Conservation (phyloP, 768 basidiomycete genomes). For the Agaricus sinodeliciosus region DNA sequence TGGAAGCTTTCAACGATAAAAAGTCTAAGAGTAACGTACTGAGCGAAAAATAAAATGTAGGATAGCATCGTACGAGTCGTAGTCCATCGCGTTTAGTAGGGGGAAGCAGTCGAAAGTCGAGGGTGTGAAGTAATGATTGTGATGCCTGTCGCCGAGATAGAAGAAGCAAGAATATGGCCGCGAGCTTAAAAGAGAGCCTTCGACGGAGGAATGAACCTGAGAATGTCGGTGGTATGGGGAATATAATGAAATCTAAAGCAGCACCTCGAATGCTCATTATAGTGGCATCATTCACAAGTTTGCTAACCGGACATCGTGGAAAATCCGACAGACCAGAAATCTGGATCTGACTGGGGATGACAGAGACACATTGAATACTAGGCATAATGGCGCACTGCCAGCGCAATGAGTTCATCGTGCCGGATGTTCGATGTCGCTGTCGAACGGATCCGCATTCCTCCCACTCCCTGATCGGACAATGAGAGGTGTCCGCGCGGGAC, state of each 20-base stretch:
- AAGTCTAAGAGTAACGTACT: slow-evolving; percentile 28
- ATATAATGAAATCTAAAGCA: slow-evolving; percentile 13
- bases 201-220: slow-evolving; percentile 10
- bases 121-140: slow-evolving; percentile 26
- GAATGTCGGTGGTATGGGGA: slow-evolving; percentile 3
- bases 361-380: background rate
- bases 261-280: slow-evolving; percentile 22
- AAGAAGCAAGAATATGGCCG: slow-evolving; percentile 18
- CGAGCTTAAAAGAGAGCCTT: slow-evolving; percentile 33
- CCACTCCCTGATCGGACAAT: slow-evolving; percentile 27
- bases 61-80: slow-evolving; percentile 75
- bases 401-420: background rate
- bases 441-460: slow-evolving; percentile 20
- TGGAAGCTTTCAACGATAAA: background rate
- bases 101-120: slow-evolving; percentile 19
- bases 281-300: slow-evolving; percentile 21
- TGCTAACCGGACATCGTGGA: slow-evolving; percentile 5
- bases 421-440: slow-evolving; percentile 6
- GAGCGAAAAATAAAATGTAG: slow-evolving; percentile 76
- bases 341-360: background rate
- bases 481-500: slow-evolving; percentile 15
- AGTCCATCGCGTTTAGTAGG: slow-evolving; percentile 51
- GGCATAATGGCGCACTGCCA: background rate
- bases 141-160: slow-evolving; percentile 19
- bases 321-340: slow-evolving; percentile 4